Base-by-base conservation (phyloP, 129 eudicot species). In the Deinandra increscens region DNA sequence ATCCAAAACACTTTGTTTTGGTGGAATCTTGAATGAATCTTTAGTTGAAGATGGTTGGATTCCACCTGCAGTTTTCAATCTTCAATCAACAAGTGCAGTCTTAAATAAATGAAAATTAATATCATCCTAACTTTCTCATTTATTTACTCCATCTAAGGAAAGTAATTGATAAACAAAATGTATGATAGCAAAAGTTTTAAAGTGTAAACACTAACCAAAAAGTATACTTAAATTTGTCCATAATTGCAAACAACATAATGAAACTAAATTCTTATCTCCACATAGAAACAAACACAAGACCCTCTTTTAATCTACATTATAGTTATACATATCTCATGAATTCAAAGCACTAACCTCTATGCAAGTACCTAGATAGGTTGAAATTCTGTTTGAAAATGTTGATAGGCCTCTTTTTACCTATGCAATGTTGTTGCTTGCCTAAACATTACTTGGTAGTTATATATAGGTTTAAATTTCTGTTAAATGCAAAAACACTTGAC, bases 21-120 rank as follows among this genome's bases (percentile, higher is more conserved):
- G 58, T 37, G 87, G 85, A 63, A 49, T 71, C 45, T 70, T 64
- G 36, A 89, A 75, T 9, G 81, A 73, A 20, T 56, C 73, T 70
- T 85, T 79, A n/a, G 72, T 36, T 59, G 80, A 58, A 41, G 76
- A 72, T 29, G 43, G 33, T 50, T 69, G 76, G 26, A 54, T 54
- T 36, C 64, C 81, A 19, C 71, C 83, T 77, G 76, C 38, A 38
- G 51, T 45, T 80, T 81, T 58, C 75, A 68, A 64, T 81, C 68
- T 50, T 44, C 54, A 46, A 20, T 49, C 63, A 29, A 75, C 64
- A 44, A 66, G 18, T 71, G 19, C 10, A 36, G 48, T 56, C 66
- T 41, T 23, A 60, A 12, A 17, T 19, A 54, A 55, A 54, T 18
- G 41, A 36, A 42, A 39, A 13, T 26, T 26, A 26, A 26, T 34